Evolutionary conservation across 2,329 filamentous ascomycete genomes (phyloP).

Genomic region (Pestalotiopsis sp.): DNA sequence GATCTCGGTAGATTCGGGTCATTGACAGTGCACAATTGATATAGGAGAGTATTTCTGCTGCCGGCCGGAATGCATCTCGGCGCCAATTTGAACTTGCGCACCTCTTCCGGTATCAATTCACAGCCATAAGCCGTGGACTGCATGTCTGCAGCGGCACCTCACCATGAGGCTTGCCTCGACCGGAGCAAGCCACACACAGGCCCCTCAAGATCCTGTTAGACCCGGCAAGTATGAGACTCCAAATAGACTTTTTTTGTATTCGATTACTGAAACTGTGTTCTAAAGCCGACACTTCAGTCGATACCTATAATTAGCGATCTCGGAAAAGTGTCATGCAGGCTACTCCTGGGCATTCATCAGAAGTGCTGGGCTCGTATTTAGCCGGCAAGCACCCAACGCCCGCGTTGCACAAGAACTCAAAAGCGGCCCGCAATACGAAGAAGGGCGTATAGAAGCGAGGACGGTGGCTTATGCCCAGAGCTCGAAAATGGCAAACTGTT

Average conservation of each 20-base stretch:
- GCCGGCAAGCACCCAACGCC: background rate
- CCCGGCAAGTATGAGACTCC: background rate
- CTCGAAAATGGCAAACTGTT: background rate
- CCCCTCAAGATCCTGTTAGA: background rate
- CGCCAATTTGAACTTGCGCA: too few species aligned
- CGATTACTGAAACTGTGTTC: background rate
- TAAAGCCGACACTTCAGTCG: too few species aligned
- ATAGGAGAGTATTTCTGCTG: too few species aligned
- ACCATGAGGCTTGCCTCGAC: background rate
- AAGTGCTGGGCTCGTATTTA: background rate
- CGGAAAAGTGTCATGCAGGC: background rate
- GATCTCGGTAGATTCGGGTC: too few species aligned
- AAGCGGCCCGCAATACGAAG: slow-evolving; percentile 25
- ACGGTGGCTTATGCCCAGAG: background rate
- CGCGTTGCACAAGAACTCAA: background rate
- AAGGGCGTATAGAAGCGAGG: background rate
- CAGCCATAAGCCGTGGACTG: too few species aligned
- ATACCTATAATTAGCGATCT: too few species aligned
- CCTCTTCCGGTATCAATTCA: too few species aligned
- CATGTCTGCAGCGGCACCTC: background rate
- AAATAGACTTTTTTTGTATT: background rate
- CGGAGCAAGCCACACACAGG: background rate
- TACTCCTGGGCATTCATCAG: background rate
- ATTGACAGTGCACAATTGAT: too few species aligned
- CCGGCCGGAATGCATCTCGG: too few species aligned